Conservation (phyloP, 306 rosid species). For the Glycine tomentella region DNA sequence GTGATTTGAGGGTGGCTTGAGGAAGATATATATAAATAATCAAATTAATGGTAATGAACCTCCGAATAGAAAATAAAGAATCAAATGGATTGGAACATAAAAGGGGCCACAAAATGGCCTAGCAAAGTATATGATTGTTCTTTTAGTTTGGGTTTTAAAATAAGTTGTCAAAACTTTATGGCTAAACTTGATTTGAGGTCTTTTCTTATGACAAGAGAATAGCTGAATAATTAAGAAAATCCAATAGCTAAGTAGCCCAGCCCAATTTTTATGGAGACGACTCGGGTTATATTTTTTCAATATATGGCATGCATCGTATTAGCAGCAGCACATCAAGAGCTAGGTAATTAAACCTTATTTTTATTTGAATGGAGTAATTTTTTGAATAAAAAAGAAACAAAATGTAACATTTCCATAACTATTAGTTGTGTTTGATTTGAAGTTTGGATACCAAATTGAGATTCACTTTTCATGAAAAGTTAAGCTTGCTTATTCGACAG, state of each 20-base stretch:
- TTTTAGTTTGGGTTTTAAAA: slow-evolving; percentile 16
- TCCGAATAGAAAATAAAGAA: background rate
- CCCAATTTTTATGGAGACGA: slow-evolving; percentile 4
- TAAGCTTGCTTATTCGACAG: too few relatives aligned
- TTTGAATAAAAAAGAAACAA: too few relatives aligned
- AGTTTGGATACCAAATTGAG: too few relatives aligned
- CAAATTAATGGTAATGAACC: background rate
- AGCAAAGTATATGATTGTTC: background rate
- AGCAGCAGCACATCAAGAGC: background rate
- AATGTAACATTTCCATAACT: too few relatives aligned
- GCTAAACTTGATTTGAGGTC: background rate
- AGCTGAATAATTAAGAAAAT: background rate
- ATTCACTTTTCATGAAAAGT: too few relatives aligned
- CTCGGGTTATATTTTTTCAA: background rate
- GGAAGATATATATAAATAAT: background rate
- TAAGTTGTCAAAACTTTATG: background rate
- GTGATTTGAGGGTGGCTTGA: background rate
- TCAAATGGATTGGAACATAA: background rate
- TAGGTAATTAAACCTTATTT: background rate
- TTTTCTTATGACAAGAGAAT: background rate
- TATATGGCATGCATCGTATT: background rate
- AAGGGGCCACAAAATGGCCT: slow-evolving; percentile 37
- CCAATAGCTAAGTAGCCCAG: background rate
- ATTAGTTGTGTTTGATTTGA: too few relatives aligned
- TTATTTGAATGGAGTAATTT: background rate